Base-by-base conservation (phyloP, 805 yeast genomes). In the Scheffersomyces spartinae region DNA sequence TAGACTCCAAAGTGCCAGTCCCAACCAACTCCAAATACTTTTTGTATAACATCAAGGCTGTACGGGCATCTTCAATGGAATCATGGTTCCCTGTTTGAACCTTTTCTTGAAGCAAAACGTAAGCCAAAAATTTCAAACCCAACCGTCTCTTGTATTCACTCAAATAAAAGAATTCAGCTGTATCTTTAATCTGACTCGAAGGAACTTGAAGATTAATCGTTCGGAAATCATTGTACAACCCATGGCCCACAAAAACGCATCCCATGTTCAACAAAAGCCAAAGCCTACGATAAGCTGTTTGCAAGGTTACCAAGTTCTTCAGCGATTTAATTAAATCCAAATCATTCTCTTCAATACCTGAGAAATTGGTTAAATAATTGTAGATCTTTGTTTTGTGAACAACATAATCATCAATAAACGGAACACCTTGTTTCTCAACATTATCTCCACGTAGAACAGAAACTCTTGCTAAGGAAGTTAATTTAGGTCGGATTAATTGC, bases 31-130 rank as follows among this genome's bases (percentile, higher is more conserved):
- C 75, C 41, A 69, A 50, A 43, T 82, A 88, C 41, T 71, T 74
- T 33, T 71, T 69, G 55, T 82, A 93, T 18, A 91, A 55, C 23
- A 69, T 50, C 38, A 91, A 61, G 0, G 99, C 97, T 7, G 93
- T 78, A 29, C 64, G 58, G 0, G 99, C 96, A 56, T 91, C 99
- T 44, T 91, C 98, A 23, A 91, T 85, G 1, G 97, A 88, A 47
- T 93, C 97, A 51, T 91, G 99, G 44, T 88, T 88, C 2, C 91
- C 94, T 3, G 73, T 74, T 48, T 91, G 99, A 17, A 93, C 94
- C 25, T 73, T 67, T 33, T 72, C 74, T 17, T 68, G 68, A 27
- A 91, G 59, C 24, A 88, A 61, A 15, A 73, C 72, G 65, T 85
- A 85, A 8, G 94, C 84, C 45, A 91, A 56, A 46, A 84, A 91